These are phyloP conservation scores for Coccomyxa sp. DNA, from an alignment of 139 green algal species.

Conservation along the genomic window DNA sequence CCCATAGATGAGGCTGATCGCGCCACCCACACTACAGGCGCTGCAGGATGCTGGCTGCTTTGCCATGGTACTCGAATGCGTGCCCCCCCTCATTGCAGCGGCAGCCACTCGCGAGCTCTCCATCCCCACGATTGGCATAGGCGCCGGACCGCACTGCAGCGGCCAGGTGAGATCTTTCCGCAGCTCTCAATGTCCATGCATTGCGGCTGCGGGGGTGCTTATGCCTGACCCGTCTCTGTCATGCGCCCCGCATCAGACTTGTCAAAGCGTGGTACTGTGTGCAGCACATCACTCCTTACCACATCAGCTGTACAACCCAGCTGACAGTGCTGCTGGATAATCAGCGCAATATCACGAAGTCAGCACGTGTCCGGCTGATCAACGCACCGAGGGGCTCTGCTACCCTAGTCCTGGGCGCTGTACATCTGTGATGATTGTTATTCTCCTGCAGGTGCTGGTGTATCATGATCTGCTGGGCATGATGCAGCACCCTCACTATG, in stretches of 20 bases:
- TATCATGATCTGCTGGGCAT: slow-evolving; percentile 99
- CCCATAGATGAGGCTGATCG: no score
- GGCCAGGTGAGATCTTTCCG: slow-evolving; percentile 64
- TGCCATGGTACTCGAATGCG: slow-evolving; percentile 92
- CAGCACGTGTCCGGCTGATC: no score
- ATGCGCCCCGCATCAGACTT: no score
- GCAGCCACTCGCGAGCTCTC: slow-evolving; percentile 75
- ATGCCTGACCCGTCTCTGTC: no score
- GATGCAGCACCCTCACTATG: slow-evolving; percentile 96
- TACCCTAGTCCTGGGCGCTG: no score
- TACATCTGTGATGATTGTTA: background rate
- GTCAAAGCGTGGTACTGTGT: no score
- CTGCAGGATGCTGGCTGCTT: slow-evolving; percentile 92
- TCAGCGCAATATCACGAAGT: no score
- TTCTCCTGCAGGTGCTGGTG: slow-evolving; percentile 86
- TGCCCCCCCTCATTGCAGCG: slow-evolving; percentile 82
- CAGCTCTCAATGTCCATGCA: no score
- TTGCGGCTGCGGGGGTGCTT: no score
- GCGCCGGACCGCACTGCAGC: slow-evolving; percentile 72
- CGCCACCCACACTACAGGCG: slow-evolving; percentile 36
- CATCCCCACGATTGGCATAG: slow-evolving; percentile 98
- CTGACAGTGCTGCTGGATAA: background rate
- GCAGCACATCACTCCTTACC: no score
- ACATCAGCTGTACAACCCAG: no score
- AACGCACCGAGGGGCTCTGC: background rate